Conservation (phyloP, 208 protist species). For the Herpetomonas samuelpessoai region DNA sequence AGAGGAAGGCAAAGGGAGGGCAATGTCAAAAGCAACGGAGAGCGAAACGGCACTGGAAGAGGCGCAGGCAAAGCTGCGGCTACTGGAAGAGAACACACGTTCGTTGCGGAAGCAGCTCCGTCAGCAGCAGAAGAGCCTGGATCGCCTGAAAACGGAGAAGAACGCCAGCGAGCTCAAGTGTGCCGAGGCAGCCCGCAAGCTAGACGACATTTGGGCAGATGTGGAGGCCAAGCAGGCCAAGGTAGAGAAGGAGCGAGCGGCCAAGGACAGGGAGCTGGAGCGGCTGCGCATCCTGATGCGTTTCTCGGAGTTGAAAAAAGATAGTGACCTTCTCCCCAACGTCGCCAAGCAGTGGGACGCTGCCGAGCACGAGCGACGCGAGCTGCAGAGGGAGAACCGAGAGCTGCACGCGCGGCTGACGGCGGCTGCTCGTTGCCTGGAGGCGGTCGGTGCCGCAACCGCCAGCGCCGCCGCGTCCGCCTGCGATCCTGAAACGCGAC, state of each 20-base stretch:
- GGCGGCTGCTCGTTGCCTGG: constrained; percentile 13
- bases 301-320: constrained; percentile 75
- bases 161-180: no score
- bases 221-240: constrained; percentile 10
- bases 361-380: constrained; percentile 13
- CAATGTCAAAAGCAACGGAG: no score
- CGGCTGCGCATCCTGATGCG: constrained; percentile 66
- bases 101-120: neutral
- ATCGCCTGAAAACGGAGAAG: neutral
- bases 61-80: neutral
- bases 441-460: neutral
- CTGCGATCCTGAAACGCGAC: neutral
- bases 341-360: constrained; percentile 13
- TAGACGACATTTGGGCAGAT: constrained; percentile 5
- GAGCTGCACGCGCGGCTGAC: neutral
- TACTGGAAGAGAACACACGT: no score
- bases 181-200: neutral
- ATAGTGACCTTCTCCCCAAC: constrained; percentile 43
- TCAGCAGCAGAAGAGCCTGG: neutral
- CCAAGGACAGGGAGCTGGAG: constrained; percentile 47
- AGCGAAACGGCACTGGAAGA: constrained; percentile 1
- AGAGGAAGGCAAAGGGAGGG: no score
- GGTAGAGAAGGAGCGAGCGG: constrained; percentile 3
- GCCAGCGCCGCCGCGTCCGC: neutral
- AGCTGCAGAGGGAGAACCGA: neutral